phyloP scores from a whole-genome alignment of 108 stramenopile genomes.

The Pseudonitzschia pungens region DNA sequence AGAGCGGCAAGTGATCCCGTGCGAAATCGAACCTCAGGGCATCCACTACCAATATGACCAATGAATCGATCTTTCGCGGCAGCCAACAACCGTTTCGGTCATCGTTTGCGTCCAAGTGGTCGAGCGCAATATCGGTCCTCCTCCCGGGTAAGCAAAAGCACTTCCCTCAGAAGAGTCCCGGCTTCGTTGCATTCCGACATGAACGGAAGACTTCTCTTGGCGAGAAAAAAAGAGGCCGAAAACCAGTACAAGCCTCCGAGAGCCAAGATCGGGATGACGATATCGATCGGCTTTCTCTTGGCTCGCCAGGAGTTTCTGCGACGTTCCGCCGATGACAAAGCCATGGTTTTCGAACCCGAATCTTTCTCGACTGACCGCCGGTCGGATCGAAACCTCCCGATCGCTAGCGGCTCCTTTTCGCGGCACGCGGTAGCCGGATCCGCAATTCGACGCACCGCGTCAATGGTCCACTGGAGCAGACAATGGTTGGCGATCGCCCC shows the following conservation, averaged over 20 bases:
- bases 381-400: no score
- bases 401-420: no score
- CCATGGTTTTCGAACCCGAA: neutral
- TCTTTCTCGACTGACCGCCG: no score
- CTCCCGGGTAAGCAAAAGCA: constrained; percentile 34
- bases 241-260: constrained; percentile 52
- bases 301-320: neutral
- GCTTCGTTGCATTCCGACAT: constrained; percentile 56
- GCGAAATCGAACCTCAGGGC: constrained; percentile 96
- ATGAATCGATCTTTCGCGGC: constrained; percentile 68
- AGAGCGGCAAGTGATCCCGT: constrained; percentile 63
- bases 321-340: neutral
- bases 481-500: no score
- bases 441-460: no score
- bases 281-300: constrained; percentile 22
- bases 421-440: no score
- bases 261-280: constrained; percentile 24
- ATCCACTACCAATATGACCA: constrained; percentile 91
- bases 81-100: constrained; percentile 68
- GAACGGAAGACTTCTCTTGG: constrained; percentile 48
- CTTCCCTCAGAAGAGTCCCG: constrained; percentile 28
- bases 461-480: no score
- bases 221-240: constrained; percentile 55
- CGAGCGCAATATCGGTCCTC: constrained; percentile 16
- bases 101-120: neutral